Base-by-base conservation (phyloP, 2,329 filamentous ascomycete genomes). In the Berkeleyomyces basicola region DNA sequence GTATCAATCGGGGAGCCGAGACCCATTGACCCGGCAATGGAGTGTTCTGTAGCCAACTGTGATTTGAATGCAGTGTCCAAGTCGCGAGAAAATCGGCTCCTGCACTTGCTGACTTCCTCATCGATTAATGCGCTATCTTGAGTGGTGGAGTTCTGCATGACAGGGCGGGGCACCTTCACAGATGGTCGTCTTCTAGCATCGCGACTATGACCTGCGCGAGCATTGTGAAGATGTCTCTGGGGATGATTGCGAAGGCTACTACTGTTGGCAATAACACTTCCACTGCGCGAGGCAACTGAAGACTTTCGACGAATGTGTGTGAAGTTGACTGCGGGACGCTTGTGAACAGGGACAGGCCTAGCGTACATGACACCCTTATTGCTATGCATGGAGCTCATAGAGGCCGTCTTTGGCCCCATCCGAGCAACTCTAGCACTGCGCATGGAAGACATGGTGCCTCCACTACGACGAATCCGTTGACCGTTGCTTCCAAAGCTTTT, bases 41-140 rank as follows among this genome's bases (percentile, higher is more conserved):
- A 63, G 3, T 53, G 37, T 14, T 74, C 73, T 16, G 72, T 70
- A 11, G 80, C 72, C 9, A 82, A 67, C 7, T 78, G 79, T 67
- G 86, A 84, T 70, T 89, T 91, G 75, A 97, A 96, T 1, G 91
- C 91, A 69, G 93, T 88, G 69, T 97, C 91, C 69, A 91, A 95
- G 64, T 93, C 88, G 72, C 90, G 89, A 59, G 90, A 89, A 65
- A 96, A 84, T 68, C 90, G 90, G 68, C 49, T 55, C 68, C 90
- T 95, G 63, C 95, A 86, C 68, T 92, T 86, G 5, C 89, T 81
- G 61, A 93, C 81, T 70, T 96, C 91, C 64, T 90, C 89, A 67
- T 82, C 85, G 68, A 79, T 61, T 10, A 64, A n/a, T 0, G 62
- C 62, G 47, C 58, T 64, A 43, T 60, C 62, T 23, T 64, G 59